Evolutionary conservation across 2,329 filamentous ascomycete genomes (phyloP), one percentile per base, ranked within the genome.

Genomic region (Xylariaceae sp.): DNA sequence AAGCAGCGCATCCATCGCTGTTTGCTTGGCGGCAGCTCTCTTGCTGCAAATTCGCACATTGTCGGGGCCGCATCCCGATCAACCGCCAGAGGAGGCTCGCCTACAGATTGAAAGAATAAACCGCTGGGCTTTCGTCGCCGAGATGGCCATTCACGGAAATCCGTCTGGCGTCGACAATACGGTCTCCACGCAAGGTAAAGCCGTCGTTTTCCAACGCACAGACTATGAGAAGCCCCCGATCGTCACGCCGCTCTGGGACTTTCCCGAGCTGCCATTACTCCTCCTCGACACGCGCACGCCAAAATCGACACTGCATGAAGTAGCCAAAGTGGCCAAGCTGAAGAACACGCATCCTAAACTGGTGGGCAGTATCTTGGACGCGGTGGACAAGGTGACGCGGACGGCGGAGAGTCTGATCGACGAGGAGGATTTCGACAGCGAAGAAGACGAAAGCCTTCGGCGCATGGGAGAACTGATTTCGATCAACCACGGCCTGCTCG

Each of bases 81-180:
- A 97, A 70, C 90, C 91, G 4, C 73, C 84, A 1, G 86, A 90
- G 49, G 94, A 99, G 73, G 90, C 90, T n/a, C 85, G 89, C 54
- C 73, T 91, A 41, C 93, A 99, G 68, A 81, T 97, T 31, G 92
- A 97, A 73, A 85, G 93, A 58, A 97, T 99, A 73, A 99, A 99
- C 71, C 83, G 89, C 56, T 99, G 95, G 94, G 92, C 94, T 0
- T 97, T 97, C 70, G 94, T 99, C 1, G 88, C 88, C 19, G 94
- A 99, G 70, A 88, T 97, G 84, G 94, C 91, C 72, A 97, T 97
- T 57, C 94, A 99, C 67, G 94, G 93, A 36, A 97, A 96, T 66
- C 94, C 94, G 1, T 96, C 90, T 0, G 94, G 94, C 0, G 90
- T 99, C 41, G 94, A 99, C 73, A 99, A 99, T 71, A 99, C 94